phyloP scores from a whole-genome alignment of 345 rosid species.

The Lumnitzera racemosa region DNA sequence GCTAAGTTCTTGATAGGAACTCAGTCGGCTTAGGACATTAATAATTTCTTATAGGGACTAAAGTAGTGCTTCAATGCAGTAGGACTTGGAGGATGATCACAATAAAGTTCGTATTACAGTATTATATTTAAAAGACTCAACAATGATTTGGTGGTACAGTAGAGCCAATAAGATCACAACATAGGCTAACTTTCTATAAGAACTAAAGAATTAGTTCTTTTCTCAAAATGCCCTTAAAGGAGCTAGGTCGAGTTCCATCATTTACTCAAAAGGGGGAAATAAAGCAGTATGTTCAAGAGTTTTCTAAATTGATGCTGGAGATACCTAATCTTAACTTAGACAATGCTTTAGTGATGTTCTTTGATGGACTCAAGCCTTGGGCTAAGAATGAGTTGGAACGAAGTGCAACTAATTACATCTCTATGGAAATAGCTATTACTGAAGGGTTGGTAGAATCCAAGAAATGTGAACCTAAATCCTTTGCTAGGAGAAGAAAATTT shows the following conservation, averaged over 20 bases:
- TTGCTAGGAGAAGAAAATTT: too few species aligned
- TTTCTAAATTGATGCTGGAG: background rate
- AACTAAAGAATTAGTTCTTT: background rate
- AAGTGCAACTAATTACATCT: background rate
- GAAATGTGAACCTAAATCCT: background rate
- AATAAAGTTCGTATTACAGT: background rate
- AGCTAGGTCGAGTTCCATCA: background rate
- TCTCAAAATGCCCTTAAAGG: background rate
- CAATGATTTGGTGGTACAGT: background rate
- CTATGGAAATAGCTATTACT: background rate
- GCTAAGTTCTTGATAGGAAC: too few species aligned
- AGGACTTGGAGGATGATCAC: background rate
- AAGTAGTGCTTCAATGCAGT: background rate
- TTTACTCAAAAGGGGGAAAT: background rate
- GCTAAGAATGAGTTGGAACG: background rate
- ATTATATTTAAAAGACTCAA: background rate
- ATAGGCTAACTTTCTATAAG: background rate
- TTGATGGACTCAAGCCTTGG: background rate
- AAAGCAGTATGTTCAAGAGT: background rate
- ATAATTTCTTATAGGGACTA: too few species aligned
- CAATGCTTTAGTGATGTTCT: background rate
- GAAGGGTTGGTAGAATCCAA: background rate
- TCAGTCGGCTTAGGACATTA: too few species aligned
- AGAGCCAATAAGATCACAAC: constrained; percentile 1
- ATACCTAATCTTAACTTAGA: background rate